Evolutionary conservation across 2,329 filamentous ascomycete species (phyloP).

Genomic region (Penicillium sp.): DNA sequence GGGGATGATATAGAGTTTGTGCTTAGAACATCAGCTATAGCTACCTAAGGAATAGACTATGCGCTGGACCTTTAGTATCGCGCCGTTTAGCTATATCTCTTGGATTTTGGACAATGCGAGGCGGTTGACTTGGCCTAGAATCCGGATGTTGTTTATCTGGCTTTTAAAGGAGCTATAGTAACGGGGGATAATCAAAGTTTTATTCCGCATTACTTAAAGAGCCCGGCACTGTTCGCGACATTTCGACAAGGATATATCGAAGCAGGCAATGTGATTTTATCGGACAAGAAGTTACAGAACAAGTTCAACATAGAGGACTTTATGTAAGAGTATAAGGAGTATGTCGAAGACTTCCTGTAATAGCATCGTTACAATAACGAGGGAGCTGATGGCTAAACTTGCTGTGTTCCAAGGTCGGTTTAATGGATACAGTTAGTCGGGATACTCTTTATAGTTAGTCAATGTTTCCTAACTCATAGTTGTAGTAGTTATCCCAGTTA

Average conservation of each 20-base stretch:
- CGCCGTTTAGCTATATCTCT: neutral
- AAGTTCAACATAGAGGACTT: constrained; percentile 9
- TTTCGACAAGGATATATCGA: constrained; percentile 8
- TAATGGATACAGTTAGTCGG: too few relatives aligned
- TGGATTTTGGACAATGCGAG: neutral
- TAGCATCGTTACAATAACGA: neutral
- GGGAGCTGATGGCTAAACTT: neutral
- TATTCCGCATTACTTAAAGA: constrained; percentile 12
- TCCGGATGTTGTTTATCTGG: constrained; percentile 5
- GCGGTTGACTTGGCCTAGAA: neutral
- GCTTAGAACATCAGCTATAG: constrained; percentile 2
- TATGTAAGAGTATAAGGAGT: constrained; percentile 11
- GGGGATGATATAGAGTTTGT: constrained; percentile 14
- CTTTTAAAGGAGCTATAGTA: constrained; percentile 14
- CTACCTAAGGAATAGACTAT: neutral
- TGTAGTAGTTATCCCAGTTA: too few relatives aligned
- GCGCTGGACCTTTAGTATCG: neutral
- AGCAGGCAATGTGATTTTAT: constrained; percentile 5
- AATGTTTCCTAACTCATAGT: too few relatives aligned
- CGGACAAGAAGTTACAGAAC: neutral
- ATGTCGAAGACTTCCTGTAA: constrained; percentile 8
- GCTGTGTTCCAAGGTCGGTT: neutral
- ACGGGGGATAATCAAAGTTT: constrained; percentile 10
- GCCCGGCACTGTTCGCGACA: constrained; percentile 9
- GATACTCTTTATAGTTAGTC: too few relatives aligned